A percentile compares a stretch with the other conserved stretches of the same genome.
phyloP scores from a whole-genome alignment of 2,329 filamentous ascomycete genomes.

The Fusarium sp. region DNA sequence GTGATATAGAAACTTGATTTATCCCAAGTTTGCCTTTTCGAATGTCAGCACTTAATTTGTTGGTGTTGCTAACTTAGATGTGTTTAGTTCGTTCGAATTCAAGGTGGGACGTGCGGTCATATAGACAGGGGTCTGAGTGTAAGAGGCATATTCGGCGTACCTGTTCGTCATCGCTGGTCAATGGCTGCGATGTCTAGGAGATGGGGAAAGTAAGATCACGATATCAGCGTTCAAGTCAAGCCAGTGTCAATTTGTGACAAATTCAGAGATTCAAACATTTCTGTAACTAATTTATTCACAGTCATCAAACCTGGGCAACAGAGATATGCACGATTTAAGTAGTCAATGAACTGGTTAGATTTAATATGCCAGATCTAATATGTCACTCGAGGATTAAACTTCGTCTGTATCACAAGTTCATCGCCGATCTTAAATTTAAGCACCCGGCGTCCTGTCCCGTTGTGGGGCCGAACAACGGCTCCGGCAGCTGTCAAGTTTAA shows the following conservation, averaged over 20 bases:
- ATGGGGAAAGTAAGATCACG: background rate
- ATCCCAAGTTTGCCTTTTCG: conserved; percentile 6
- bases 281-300: background rate
- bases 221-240: background rate
- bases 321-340: background rate
- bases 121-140: conserved; percentile 19
- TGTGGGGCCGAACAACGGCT: conserved; percentile 20
- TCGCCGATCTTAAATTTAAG: conserved; percentile 7
- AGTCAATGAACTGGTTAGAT: background rate
- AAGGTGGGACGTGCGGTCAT: conserved; percentile 24
- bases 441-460: conserved; percentile 5
- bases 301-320: background rate
- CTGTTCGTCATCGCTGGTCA: background rate
- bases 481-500: conserved; percentile 20
- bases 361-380: background rate
- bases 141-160: background rate
- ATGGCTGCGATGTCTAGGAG: background rate
- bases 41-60: conserved; percentile 22
- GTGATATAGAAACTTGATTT: background rate
- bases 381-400: background rate
- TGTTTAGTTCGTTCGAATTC: conserved; percentile 21
- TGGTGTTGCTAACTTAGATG: conserved; percentile 23
- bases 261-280: background rate
- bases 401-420: background rate
- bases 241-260: background rate